Evolutionary conservation across 2,329 filamentous ascomycete species (phyloP).

Genomic region (Penicillium digitatum): DNA sequence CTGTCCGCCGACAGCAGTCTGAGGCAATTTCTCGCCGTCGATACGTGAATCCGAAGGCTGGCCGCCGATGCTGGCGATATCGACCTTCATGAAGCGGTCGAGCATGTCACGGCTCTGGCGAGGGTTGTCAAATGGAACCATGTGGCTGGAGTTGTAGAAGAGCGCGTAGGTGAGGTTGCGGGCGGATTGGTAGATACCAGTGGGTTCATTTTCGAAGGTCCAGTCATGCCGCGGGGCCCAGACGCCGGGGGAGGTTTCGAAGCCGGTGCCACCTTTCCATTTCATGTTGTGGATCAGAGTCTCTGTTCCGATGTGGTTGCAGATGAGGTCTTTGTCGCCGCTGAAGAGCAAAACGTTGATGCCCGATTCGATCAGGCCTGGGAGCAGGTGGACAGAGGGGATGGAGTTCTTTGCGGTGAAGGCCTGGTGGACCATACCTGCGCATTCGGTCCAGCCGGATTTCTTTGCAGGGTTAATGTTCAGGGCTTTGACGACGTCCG

Average conservation of each 20-base stretch:
- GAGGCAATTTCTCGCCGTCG: slow-evolving; percentile 76
- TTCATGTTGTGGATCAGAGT: slow-evolving; percentile 81
- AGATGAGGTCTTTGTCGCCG: slow-evolving; percentile 89
- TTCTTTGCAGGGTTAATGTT: slow-evolving; percentile 78
- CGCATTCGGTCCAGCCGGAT: slow-evolving; percentile 90
- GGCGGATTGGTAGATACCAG: slow-evolving; percentile 90
- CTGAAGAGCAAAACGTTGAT: slow-evolving; percentile 84
- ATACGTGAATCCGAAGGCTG: slow-evolving; percentile 72
- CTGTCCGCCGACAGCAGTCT: slow-evolving; percentile 72
- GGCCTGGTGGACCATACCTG: slow-evolving; percentile 66
- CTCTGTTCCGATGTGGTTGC: slow-evolving; percentile 94
- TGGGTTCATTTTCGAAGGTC: slow-evolving; percentile 83
- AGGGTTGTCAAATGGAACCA: slow-evolving; percentile 94
- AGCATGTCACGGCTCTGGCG: slow-evolving; percentile 91
- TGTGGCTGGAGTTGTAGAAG: slow-evolving; percentile 94
- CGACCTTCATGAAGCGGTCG: slow-evolving; percentile 89
- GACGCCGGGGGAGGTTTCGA: slow-evolving; percentile 79
- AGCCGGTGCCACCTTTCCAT: slow-evolving; percentile 89
- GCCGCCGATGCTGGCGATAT: slow-evolving; percentile 84
- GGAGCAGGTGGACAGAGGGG: slow-evolving; percentile 70
- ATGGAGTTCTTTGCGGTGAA: slow-evolving; percentile 69
- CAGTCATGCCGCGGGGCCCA: slow-evolving; percentile 91
- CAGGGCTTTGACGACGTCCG: slow-evolving; percentile 74
- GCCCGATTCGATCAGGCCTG: slow-evolving; percentile 67
- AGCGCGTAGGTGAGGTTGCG: slow-evolving; percentile 93